These are phyloP conservation scores for Guyanaporus albipodus DNA, from an alignment of 768 basidiomycete genomes.

Conservation along the genomic window DNA sequence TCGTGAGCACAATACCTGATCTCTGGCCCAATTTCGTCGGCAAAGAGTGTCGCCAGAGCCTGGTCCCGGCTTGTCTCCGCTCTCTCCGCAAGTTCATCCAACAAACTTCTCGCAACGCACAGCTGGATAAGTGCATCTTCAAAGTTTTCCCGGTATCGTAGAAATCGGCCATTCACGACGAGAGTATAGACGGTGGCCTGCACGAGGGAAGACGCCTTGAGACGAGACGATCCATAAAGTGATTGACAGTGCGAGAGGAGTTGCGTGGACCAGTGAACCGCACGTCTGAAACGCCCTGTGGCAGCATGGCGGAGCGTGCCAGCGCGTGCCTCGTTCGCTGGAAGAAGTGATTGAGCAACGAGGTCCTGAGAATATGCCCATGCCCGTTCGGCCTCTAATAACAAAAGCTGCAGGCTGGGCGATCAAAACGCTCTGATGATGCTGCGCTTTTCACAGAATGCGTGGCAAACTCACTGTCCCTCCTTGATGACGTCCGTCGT, in stretches of 20 bases:
- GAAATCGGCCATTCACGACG: slow-evolving; percentile 77
- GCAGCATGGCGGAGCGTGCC: slow-evolving; percentile 65
- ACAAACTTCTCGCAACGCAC: slow-evolving; percentile 68
- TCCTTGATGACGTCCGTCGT: slow-evolving; percentile 70
- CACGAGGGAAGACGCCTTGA: slow-evolving; percentile 56
- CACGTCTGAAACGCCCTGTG: slow-evolving; percentile 76
- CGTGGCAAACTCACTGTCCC: slow-evolving; percentile 64
- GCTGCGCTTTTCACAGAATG: slow-evolving; percentile 1
- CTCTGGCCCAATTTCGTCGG: slow-evolving; percentile 86
- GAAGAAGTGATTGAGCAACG: slow-evolving; percentile 44
- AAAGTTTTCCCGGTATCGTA: slow-evolving; percentile 72
- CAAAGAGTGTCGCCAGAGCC: slow-evolving; percentile 78
- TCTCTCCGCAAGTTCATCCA: slow-evolving; percentile 60
- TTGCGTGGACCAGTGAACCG: slow-evolving; percentile 74
- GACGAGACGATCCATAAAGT: slow-evolving; percentile 48
- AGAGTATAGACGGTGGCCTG: slow-evolving; percentile 78
- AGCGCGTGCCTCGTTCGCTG: slow-evolving; percentile 48
- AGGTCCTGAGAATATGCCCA: slow-evolving; percentile 90
- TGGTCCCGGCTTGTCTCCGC: slow-evolving; percentile 79
- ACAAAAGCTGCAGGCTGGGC: slow-evolving; percentile 70
- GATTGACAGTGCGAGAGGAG: slow-evolving; percentile 70
- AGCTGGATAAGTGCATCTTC: slow-evolving; percentile 73
- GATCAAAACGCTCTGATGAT: slow-evolving; percentile 6
- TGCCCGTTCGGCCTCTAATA: slow-evolving; percentile 90
- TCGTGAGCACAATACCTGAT: slow-evolving; percentile 92